phyloP scores from a whole-genome alignment of 495 filamentous ascomycete species.

The Penicillium tannophilum region DNA sequence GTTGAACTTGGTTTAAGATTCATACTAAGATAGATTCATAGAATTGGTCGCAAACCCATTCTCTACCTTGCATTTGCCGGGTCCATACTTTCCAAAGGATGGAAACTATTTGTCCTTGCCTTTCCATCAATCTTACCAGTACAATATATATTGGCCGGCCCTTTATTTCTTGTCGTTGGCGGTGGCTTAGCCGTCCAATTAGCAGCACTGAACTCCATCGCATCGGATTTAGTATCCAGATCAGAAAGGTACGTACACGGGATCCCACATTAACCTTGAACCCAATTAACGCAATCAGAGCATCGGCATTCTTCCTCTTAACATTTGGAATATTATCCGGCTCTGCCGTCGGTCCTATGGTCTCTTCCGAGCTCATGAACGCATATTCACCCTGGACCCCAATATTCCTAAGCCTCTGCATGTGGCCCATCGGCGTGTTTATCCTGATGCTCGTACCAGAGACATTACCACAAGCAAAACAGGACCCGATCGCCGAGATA shows the following conservation, averaged over 20 bases:
- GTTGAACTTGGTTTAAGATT: neutral
- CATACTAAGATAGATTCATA: neutral
- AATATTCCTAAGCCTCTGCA: neutral
- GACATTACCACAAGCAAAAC: neutral
- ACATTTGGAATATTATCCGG: neutral
- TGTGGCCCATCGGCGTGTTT: neutral
- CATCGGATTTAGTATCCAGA: neutral
- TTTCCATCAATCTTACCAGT: neutral
- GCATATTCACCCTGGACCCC: neutral
- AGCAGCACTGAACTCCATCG: neutral
- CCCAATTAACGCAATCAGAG: neutral
- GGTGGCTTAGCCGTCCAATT: neutral
- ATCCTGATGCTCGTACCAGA: neutral
- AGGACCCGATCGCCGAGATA: neutral
- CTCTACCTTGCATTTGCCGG: neutral
- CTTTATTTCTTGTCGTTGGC: neutral
- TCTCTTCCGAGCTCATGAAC: neutral
- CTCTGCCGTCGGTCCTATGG: neutral
- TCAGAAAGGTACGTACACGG: neutral
- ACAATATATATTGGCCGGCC: neutral
- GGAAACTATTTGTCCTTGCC: neutral
- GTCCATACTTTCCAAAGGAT: neutral
- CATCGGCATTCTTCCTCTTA: constrained; percentile 1
- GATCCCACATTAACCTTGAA: neutral
- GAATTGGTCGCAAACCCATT: constrained; percentile 5